A percentile compares a stretch with the other conserved stretches of the same genome.
Conservation (phyloP, 2,329 filamentous ascomycete species). For the Diaporthe eres region DNA sequence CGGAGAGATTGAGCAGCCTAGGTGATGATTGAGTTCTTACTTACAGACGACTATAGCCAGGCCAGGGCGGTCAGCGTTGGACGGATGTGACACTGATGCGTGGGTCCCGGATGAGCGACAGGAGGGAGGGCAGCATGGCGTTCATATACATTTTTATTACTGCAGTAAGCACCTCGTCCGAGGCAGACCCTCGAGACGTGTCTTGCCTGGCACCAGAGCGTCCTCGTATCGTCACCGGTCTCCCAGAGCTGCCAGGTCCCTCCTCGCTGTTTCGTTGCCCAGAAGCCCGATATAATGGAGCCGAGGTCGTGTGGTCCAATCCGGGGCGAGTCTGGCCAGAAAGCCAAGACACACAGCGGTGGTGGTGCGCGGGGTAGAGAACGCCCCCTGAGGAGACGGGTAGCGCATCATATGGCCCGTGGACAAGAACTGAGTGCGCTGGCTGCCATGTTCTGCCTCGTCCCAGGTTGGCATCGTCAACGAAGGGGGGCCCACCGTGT, state of each 20-base stretch:
- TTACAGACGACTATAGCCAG: neutral
- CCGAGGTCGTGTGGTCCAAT: constrained; percentile 27
- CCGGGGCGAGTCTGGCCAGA: neutral
- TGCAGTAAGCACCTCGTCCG: too few species aligned
- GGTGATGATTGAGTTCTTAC: neutral
- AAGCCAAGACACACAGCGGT: constrained; percentile 15
- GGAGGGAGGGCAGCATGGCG: neutral
- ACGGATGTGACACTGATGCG: constrained; percentile 17
- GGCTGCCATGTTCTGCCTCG: neutral
- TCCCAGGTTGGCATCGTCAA: neutral
- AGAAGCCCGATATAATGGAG: constrained; percentile 29
- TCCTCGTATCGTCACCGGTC: constrained; percentile 12
- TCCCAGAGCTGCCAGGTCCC: neutral
- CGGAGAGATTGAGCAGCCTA: neutral
- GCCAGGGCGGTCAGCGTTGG: constrained; percentile 1
- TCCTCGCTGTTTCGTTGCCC: constrained; percentile 26
- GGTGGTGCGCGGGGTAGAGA: constrained; percentile 23
- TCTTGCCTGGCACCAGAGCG: neutral
- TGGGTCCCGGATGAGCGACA: neutral
- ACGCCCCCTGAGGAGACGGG: neutral
- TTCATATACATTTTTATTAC: neutral
- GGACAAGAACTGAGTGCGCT: neutral
- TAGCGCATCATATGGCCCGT: neutral
- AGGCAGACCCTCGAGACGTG: neutral
- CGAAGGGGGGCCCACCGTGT: constrained; percentile 9